Evolutionary conservation across 208 protist species (phyloP).

Genomic region (Leishmania arabica): DNA sequence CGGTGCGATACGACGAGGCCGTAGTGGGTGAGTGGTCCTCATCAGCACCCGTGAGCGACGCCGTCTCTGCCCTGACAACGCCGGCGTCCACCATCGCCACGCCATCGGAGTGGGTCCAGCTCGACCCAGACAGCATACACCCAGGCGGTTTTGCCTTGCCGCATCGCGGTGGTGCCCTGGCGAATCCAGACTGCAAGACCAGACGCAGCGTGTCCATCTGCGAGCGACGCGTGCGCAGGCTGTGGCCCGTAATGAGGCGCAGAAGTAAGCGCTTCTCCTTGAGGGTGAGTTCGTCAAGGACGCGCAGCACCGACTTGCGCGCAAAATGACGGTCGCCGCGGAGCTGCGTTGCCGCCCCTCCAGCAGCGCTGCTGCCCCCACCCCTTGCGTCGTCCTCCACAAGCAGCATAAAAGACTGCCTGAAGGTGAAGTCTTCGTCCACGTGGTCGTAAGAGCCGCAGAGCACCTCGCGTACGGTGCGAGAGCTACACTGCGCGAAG

Average conservation of each 20-base stretch:
- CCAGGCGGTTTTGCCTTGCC: no score
- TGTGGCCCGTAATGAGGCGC: conserved; percentile 53
- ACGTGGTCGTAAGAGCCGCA: conserved; percentile 34
- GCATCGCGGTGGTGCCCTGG: neutral
- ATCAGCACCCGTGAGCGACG: neutral
- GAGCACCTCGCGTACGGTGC: conserved; percentile 52
- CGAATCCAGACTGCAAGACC: conserved; percentile 17
- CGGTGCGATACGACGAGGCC: neutral
- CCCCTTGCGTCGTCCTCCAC: conserved; percentile 15
- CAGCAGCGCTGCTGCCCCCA: neutral
- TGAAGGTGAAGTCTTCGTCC: conserved; percentile 35
- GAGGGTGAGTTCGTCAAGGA: conserved; percentile 49
- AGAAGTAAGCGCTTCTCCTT: conserved; percentile 44
- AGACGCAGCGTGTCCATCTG: conserved; percentile 8
- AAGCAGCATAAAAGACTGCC: conserved; percentile 40
- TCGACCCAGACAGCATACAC: neutral
- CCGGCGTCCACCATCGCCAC: neutral
- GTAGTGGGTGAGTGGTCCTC: neutral
- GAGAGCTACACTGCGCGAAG: conserved; percentile 50
- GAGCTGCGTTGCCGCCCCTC: neutral
- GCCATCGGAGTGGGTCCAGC: neutral
- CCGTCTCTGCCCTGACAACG: neutral
- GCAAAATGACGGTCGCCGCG: conserved; percentile 23
- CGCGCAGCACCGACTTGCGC: conserved; percentile 22
- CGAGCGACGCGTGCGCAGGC: conserved; percentile 10